Percentiles rank a stretch among this genome's conserved stretches.
Conservation (phyloP, 1,284 basidiomycete genomes). For the Ceratobasidium sp. region DNA sequence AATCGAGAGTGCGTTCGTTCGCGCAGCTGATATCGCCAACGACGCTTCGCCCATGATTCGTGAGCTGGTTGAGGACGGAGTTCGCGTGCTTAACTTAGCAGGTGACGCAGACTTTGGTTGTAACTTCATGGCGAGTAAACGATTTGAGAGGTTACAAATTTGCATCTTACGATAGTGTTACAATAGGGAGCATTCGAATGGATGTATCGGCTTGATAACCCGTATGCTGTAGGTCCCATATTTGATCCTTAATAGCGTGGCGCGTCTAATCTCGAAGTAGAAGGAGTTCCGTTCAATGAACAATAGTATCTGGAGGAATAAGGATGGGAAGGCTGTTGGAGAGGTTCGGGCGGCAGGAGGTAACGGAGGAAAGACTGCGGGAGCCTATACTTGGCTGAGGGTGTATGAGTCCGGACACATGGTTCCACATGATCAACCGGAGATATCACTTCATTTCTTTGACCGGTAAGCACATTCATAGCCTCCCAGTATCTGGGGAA, state of each 20-base stretch:
- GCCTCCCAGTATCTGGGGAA: no score
- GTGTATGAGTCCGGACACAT: conserved; percentile 69
- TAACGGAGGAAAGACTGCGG: conserved; percentile 65
- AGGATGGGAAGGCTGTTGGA: conserved; percentile 64
- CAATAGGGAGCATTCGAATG: conserved; percentile 29
- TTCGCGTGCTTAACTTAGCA: conserved; percentile 33
- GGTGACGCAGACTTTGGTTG: conserved; percentile 41
- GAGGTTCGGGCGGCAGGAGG: conserved; percentile 57
- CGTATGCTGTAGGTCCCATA: conserved; percentile 8
- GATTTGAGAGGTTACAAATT: no score
- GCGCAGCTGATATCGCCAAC: conserved; percentile 22
- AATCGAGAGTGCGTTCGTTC: conserved; percentile 18
- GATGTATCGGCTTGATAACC: conserved; percentile 34
- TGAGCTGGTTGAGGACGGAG: conserved; percentile 32
- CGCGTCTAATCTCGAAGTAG: conserved; percentile 10
- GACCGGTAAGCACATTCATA: conserved; percentile 5
- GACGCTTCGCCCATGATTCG: conserved; percentile 36
- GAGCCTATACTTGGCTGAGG: conserved; percentile 72
- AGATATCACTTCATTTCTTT: conserved; percentile 32
- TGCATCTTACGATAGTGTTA: background rate
- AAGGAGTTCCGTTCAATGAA: conserved; percentile 29
- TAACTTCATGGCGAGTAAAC: conserved; percentile 27
- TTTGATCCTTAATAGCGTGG: no score
- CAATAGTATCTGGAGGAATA: conserved; percentile 33
- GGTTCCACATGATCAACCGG: conserved; percentile 58